Evolutionary conservation across 768 basidiomycete genomes (phyloP), one percentile per base, ranked within the genome.

Genomic region (Xerocomellus chrysenteron): DNA sequence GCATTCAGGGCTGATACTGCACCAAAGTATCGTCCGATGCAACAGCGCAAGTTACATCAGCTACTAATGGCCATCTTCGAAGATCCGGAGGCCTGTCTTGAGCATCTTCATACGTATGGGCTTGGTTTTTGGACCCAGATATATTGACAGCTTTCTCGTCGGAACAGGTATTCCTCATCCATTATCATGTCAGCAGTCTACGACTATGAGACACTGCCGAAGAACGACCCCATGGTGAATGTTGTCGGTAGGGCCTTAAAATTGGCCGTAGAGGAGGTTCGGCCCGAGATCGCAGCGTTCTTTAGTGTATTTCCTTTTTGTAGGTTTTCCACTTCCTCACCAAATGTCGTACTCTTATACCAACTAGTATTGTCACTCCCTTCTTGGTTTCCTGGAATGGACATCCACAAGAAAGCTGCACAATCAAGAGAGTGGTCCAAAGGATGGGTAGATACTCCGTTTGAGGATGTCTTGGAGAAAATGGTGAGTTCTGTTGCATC

Each of bases 111-210:
- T 37, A 56, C 59, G 56, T 58, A 49, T 19, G 54, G 55, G 1
- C 10, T n/a, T 24, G 21, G 12, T 39, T 42, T 30, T 41, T 46
- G 37, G 39, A 30, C 11, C 28, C 5, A 21, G 11, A 30, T 14
- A 24, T 33, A 17, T 49, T 43, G 41, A 40, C 41, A 44, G 17
- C 19, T 17, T 44, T 42, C 33, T 37, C 21, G 9, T 43, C 17
- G 24, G n/a, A 44, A 19, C 40, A 74, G 70, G 9, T 56, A 65
- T 40, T 58, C 72, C 2, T 67, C 67, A 9, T 65, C 66, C 2
- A 59, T 67, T 4, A 69, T 74, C 39, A 71, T 73, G 66, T 54
- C 65, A 2, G 62, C 64, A 19, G 42, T 68, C 21, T 76, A 75
- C 44, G 74, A 69, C 24, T 70, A 72, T 40, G 69, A 74, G 21